These are phyloP conservation scores for Tubosaeta brunneosetosa DNA, from an alignment of 768 basidiomycete species.

Conservation along the genomic window DNA sequence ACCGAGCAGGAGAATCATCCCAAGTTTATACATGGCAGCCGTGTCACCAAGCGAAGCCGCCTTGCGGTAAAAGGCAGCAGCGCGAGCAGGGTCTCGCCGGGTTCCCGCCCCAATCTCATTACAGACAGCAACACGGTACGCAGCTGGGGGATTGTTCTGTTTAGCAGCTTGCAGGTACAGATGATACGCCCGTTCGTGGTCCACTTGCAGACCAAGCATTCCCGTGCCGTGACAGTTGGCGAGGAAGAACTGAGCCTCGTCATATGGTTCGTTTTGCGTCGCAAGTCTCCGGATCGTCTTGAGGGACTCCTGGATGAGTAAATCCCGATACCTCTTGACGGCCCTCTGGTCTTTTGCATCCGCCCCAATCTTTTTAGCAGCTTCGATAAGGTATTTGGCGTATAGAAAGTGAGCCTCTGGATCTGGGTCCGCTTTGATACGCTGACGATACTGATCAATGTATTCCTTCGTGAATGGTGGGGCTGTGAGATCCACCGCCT, in stretches of 20 bases:
- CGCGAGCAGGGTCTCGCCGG: slow-evolving; percentile 78
- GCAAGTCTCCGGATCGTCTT: slow-evolving; percentile 92
- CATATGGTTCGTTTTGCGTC: slow-evolving; percentile 85
- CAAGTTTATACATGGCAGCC: slow-evolving; percentile 99
- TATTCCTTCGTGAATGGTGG: slow-evolving; percentile 94
- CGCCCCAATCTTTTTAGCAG: slow-evolving; percentile 84
- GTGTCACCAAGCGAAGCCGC: slow-evolving; percentile 95
- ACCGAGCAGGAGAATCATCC: slow-evolving; percentile 92
- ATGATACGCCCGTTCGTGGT: slow-evolving; percentile 97
- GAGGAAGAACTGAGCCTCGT: slow-evolving; percentile 97
- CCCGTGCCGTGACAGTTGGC: slow-evolving; percentile 97
- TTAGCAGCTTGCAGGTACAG: slow-evolving; percentile 96
- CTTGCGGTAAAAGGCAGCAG: slow-evolving; percentile 94
- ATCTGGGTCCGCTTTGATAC: slow-evolving; percentile 97
- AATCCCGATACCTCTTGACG: slow-evolving; percentile 87
- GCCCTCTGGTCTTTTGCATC: slow-evolving; percentile 72
- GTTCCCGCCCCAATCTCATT: slow-evolving; percentile 99
- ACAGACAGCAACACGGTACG: slow-evolving; percentile 96
- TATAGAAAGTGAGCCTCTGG: slow-evolving; percentile 97
- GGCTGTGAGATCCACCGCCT: slow-evolving; percentile 75
- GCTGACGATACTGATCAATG: slow-evolving; percentile 94
- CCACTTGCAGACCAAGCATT: slow-evolving; percentile 90
- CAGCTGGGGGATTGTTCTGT: slow-evolving; percentile 92
- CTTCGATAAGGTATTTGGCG: slow-evolving; percentile 98
- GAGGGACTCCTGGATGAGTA: slow-evolving; percentile 80